These are phyloP conservation scores for Boletus barrowsii DNA, from an alignment of 768 basidiomycete genomes.

Conservation along the genomic window DNA sequence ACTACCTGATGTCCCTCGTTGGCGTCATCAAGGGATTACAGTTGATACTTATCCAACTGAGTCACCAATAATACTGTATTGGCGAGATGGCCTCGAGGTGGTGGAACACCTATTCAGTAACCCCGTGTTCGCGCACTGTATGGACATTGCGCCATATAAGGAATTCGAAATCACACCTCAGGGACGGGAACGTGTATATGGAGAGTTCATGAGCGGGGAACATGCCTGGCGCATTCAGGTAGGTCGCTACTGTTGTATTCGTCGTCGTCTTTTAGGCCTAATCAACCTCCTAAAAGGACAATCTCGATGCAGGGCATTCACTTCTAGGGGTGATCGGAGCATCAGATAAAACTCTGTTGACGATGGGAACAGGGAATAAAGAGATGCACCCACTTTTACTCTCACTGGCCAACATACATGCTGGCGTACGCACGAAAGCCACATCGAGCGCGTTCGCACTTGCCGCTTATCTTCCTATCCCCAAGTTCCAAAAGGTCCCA, in stretches of 20 bases:
- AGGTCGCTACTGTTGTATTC: neutral
- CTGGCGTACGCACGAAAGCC: constrained; percentile 30
- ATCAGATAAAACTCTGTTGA: neutral
- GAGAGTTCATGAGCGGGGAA: neutral
- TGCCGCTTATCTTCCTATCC: constrained; percentile 31
- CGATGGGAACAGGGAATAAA: neutral
- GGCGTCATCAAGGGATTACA: neutral
- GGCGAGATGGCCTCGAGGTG: constrained; percentile 26
- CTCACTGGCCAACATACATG: constrained; percentile 32
- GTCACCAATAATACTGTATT: neutral
- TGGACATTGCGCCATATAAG: constrained; percentile 3
- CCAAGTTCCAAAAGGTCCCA: constrained; percentile 7
- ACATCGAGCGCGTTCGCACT: constrained; percentile 30
- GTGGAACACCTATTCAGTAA: constrained; percentile 24
- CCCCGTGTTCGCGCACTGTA: constrained; percentile 15
- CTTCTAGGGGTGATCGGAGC: neutral
- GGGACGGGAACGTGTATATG: neutral
- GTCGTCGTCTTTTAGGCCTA: no score
- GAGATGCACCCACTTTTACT: constrained; percentile 33
- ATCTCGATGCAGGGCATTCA: neutral
- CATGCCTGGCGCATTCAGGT: neutral
- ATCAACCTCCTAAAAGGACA: no score
- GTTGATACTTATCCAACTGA: neutral
- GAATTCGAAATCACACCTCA: constrained; percentile 1
- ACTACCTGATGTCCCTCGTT: constrained; percentile 1